Evolutionary conservation across 176 grass and related monocot genomes (phyloP), one percentile per base, ranked within the genome.

Genomic region (Avena insularis): DNA sequence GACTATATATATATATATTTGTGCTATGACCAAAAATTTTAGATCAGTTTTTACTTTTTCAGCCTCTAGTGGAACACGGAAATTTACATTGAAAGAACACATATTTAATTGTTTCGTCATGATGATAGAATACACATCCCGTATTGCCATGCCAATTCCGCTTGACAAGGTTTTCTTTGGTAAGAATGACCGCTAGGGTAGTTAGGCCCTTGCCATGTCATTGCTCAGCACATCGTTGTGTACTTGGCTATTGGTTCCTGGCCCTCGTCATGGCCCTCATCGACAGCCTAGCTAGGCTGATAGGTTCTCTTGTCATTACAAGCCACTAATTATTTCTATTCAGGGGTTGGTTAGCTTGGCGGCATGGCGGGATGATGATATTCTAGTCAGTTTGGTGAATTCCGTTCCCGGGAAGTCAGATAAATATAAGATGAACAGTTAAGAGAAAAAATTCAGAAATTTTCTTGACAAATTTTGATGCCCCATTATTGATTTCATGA

Each of bases 221-320:
- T 9, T 20, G 64, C 80, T 84, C 45, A 84, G 74, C 75, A 9
- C 51, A 80, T 75, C 13, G 48, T 12, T 4, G 0, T 49, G 67
- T 59, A 65, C 50, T 62, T 87, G 12, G 85, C 75, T 65, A 51
- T 75, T 67, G 84, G 51, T 64, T 47, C 54, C 25, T 79, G 53
- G 36, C 27, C 45, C 73, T 64, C 36, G 48, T 87, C 48, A 19
- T 75, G 57, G 36, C 29, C 48, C 36, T 81, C 89, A 91, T 85
- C 89, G 85, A 91, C 85, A 60, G 72, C 53, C 67, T 71, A 2
- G 64, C n/a, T n/a, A n/a, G n/a, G 20, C 60, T 51, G 25, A 50
- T n/a, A 35, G 64, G 56, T 16, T 31, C 76, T n/a, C 11, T 8
- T 56, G 67, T 56, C 54, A 59, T 53, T 38, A 40, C 9, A 36